Evolutionary conservation across 2,329 filamentous ascomycete genomes (phyloP).

Genomic region (Aaosphaeria pasadenensis): DNA sequence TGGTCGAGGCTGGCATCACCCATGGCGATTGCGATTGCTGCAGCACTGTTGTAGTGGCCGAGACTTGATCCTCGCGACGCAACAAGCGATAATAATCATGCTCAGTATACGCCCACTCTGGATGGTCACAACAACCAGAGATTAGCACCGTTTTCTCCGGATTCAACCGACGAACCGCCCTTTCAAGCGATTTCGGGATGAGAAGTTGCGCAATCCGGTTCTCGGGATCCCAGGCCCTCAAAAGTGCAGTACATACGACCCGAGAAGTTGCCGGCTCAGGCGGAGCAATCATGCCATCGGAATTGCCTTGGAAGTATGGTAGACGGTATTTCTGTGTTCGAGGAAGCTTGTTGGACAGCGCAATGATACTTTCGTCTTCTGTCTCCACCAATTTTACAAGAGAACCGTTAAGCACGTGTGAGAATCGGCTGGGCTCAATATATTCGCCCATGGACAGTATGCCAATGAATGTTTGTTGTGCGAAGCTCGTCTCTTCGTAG

Average conservation of each 20-base stretch:
- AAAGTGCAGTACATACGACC: constrained; percentile 62
- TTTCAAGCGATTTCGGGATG: constrained; percentile 53
- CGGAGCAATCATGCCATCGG: constrained; percentile 42
- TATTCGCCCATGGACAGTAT: constrained; percentile 67
- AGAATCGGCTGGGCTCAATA: constrained; percentile 56
- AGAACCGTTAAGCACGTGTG: constrained; percentile 67
- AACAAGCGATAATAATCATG: constrained; percentile 15
- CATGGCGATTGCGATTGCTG: constrained; percentile 9
- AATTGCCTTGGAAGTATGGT: constrained; percentile 56
- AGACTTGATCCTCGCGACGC: not conserved
- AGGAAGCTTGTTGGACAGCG: constrained; percentile 27
- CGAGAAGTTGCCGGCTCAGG: constrained; percentile 60
- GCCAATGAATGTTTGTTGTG: constrained; percentile 54
- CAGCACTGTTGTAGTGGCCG: too few relatives aligned
- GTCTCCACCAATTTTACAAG: constrained; percentile 65
- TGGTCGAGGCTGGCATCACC: constrained; percentile 14
- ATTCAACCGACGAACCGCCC: constrained; percentile 13
- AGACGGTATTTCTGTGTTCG: constrained; percentile 52
- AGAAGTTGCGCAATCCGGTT: constrained; percentile 60
- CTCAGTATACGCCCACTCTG: constrained; percentile 35
- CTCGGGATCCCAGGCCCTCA: constrained; percentile 65
- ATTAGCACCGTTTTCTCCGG: constrained; percentile 30
- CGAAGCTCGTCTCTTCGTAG: constrained; percentile 52
- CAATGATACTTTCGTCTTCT: constrained; percentile 43
- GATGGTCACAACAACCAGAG: constrained; percentile 27